A percentile compares a stretch with the other conserved stretches of the same genome.
These are phyloP conservation scores for Cyberlindnera bimundalis DNA, from an alignment of 805 yeast genomes.

Conservation along the genomic window DNA sequence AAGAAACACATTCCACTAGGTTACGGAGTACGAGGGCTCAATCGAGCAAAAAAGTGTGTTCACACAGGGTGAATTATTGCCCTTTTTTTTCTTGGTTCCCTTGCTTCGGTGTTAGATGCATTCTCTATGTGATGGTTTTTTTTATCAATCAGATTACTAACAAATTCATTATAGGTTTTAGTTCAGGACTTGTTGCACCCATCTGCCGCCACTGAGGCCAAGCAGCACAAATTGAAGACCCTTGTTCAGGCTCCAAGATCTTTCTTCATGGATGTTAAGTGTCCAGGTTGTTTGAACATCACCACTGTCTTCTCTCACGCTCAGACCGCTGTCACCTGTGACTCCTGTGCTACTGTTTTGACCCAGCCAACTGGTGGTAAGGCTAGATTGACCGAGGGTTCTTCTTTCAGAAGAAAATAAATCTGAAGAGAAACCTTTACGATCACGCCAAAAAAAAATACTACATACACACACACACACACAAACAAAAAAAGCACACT, in stretches of 20 bases:
- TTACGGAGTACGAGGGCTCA: conserved; percentile 10
- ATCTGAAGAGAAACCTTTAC: conserved; percentile 2
- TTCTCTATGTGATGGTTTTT: no score
- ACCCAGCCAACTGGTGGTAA: conserved; percentile 99
- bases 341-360: conserved; percentile 95
- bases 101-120: no score
- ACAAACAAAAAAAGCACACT: no score
- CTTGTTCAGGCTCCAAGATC: conserved; percentile 98
- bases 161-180: conserved; percentile 63
- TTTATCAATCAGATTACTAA: conserved; percentile 18
- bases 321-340: conserved; percentile 99
- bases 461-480: neutral
- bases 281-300: conserved; percentile 99
- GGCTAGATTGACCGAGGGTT: conserved; percentile 99
- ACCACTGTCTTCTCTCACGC: conserved; percentile 99
- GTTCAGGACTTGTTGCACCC: conserved; percentile 99
- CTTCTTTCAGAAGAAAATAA: conserved; percentile 99
- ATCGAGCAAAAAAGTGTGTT: conserved; percentile 9
- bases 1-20: conserved; percentile 1
- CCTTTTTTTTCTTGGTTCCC: conserved; percentile 5
- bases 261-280: conserved; percentile 99
- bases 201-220: conserved; percentile 92
- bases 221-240: conserved; percentile 95
- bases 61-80: conserved; percentile 17
- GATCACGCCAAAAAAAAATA: conserved; percentile 1